Conservation (phyloP, 225 moss, liverwort and hornwort genomes). For the Pseudisothecium myosuroides region DNA sequence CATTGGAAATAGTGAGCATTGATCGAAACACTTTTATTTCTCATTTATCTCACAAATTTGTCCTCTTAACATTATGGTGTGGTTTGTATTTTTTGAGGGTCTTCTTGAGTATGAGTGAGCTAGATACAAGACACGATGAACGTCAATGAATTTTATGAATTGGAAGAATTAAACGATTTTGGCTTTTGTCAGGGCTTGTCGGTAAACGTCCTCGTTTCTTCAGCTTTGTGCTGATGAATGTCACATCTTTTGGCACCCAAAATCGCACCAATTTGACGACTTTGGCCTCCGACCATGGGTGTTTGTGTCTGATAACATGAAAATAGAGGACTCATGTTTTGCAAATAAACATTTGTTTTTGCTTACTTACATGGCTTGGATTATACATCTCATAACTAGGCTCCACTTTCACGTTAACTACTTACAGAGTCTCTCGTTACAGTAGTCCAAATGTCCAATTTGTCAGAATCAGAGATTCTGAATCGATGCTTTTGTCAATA, state of each 20-base stretch:
- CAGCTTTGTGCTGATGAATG: neutral
- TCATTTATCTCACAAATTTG: neutral
- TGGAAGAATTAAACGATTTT: neutral
- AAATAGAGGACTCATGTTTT: neutral
- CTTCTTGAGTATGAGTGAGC: neutral
- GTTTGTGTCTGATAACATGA: neutral
- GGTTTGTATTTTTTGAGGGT: too few species aligned
- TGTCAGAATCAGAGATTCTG: neutral
- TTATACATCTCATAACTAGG: neutral
- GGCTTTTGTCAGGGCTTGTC: neutral
- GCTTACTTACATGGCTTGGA: too few species aligned
- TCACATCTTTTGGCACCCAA: too few species aligned
- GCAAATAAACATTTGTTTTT: neutral
- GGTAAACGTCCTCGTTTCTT: neutral
- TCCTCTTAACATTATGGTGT: neutral
- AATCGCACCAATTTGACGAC: neutral
- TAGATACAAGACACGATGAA: neutral
- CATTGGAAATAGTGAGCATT: neutral
- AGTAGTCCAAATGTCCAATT: too few species aligned
- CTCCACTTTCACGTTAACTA: too few species aligned
- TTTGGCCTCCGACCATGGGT: neutral
- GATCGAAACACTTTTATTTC: neutral
- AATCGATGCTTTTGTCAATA: neutral
- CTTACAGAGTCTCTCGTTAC: too few species aligned
- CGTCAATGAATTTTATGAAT: too few species aligned